Percentiles rank a stretch among this genome's conserved stretches.
phyloP scores from a whole-genome alignment of 73 alveolate genomes.

The Paramecium caudatum region DNA sequence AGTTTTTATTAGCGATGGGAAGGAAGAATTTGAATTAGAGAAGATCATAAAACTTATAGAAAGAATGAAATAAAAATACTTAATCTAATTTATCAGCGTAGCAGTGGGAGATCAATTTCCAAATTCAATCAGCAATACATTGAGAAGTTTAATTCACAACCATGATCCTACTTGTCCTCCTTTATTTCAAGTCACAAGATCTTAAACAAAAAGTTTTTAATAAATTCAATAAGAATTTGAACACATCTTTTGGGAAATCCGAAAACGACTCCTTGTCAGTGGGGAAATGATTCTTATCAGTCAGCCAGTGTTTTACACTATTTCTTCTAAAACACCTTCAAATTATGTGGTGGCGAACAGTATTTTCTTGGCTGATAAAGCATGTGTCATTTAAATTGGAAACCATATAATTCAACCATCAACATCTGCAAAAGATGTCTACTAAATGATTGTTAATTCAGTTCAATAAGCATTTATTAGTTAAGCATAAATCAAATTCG shows the following conservation, averaged over 20 bases:
- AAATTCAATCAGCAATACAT: neutral
- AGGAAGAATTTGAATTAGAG: constrained; percentile 37
- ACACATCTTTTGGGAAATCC: constrained; percentile 42
- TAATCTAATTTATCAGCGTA: constrained; percentile 29
- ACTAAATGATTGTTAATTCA: neutral
- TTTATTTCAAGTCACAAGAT: neutral
- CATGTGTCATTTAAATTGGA: neutral
- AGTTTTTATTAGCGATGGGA: constrained; percentile 36
- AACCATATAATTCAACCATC: constrained; percentile 8
- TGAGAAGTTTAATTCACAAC: constrained; percentile 27
- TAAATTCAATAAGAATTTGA: constrained; percentile 2
- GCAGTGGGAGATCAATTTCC: constrained; percentile 56
- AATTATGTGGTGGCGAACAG: neutral
- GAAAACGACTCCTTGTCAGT: constrained; percentile 34
- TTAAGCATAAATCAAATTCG: neutral
- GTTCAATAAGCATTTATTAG: constrained; percentile 42
- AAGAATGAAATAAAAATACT: constrained; percentile 25
- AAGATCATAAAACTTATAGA: neutral
- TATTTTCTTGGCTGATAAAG: constrained; percentile 19
- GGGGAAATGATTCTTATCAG: constrained; percentile 24
- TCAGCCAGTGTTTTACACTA: constrained; percentile 22
- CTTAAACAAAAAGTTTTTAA: neutral
- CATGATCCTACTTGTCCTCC: constrained; percentile 39
- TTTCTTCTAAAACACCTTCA: neutral
- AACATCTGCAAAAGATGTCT: neutral